Base-by-base conservation (phyloP, 2,329 filamentous ascomycete species). In the Hortaea werneckii region DNA sequence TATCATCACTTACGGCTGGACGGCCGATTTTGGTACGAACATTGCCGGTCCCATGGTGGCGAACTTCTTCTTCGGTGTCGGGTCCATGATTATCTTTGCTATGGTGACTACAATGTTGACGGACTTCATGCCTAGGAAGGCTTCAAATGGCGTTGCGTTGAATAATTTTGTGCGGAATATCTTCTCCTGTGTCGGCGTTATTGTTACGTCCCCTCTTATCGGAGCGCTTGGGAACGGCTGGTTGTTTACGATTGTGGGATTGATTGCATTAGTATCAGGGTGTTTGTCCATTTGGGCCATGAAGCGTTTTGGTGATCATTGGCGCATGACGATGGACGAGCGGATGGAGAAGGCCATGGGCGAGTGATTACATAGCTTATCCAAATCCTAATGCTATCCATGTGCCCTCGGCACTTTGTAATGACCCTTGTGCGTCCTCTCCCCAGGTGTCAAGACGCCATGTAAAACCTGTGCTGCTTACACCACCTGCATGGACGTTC, bases 91-190 rank as follows among this genome's bases (percentile, higher is more conserved):
- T 4, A 80, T 88, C 29, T 88, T 86, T 65, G 76, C 78, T 41
- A 75, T 79, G 54, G 53, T 78, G 0, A 88, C 85, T 0, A 92
- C 87, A 0, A 88, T 92, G 83, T 70, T 92, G 53, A 90, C 86
- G 0, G 86, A 92, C 59, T 88, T 90, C 59, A 82, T 90, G 73
- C 84, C 84, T 10, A 74, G 78, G 37, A 74, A 76, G 51, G 82
- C 81, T 42, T 84, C 80, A 4, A 77, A 77, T 8, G 85, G 85
- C 1, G 83, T 90, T 3, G 87, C 86, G 0, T 71, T 89, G 38
- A 89, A 90, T 64, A 90, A 90, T 60, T 86, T 90, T 57, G 72
- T 86, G 43, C 72, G 86, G 41, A 92, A 90, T 55, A 85, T 88
- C 35, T 81, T 88, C 56, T 80, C 77, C 42, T 88, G 83, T 50